phyloP scores from a whole-genome alignment of 1,139 yeast genomes.

The Maudiozyma humilis region DNA sequence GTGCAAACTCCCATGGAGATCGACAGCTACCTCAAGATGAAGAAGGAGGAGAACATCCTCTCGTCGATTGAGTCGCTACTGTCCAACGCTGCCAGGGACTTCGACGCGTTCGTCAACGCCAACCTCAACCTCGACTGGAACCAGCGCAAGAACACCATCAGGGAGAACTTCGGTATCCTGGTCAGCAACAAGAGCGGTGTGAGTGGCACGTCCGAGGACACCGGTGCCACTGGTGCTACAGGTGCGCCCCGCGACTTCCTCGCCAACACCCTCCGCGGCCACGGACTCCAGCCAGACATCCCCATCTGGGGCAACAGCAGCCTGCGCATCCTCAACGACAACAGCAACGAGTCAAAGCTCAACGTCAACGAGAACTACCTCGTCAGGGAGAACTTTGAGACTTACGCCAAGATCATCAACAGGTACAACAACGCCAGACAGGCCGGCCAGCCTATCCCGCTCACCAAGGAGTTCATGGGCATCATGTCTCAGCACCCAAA shows the following conservation, averaged over 20 bases:
- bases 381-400: conserved; percentile 55
- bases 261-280: neutral
- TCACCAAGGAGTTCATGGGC: conserved; percentile 32
- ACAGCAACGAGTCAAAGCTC: conserved; percentile 26
- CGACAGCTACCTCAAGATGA: conserved; percentile 53
- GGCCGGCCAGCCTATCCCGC: conserved; percentile 32
- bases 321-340: conserved; percentile 27
- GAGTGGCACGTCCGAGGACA: no score
- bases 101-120: conserved; percentile 66
- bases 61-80: conserved; percentile 79
- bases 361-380: conserved; percentile 36
- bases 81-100: conserved; percentile 67
- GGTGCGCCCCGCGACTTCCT: neutral
- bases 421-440: conserved; percentile 65
- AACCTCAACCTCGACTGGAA: conserved; percentile 81
- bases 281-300: neutral
- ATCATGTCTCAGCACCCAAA: conserved; percentile 29
- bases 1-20: conserved; percentile 32
- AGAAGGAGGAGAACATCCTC: conserved; percentile 75
- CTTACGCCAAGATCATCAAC: conserved; percentile 63
- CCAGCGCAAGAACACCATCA: conserved; percentile 60
- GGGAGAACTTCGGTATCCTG: conserved; percentile 50
- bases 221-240: neutral
- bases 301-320: conserved; percentile 8
- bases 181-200: conserved; percentile 5